Conservation (phyloP, 2,329 filamentous ascomycete genomes). For the Trichoderma simmonsii region DNA sequence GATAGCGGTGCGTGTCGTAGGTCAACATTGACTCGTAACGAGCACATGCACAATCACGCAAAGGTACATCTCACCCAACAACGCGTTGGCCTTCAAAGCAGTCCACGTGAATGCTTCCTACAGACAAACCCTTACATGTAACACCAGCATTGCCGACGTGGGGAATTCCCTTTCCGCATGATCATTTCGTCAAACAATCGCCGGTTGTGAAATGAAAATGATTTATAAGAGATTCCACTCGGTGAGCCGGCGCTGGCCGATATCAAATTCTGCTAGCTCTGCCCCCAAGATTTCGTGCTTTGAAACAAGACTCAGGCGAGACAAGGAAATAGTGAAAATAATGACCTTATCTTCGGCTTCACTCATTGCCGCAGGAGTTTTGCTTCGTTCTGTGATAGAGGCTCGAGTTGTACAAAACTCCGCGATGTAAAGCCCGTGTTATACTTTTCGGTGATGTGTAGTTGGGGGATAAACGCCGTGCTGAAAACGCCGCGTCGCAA, state of each 20-base stretch:
- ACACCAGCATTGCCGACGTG: background rate
- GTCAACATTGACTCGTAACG: background rate
- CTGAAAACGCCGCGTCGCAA: constrained; percentile 1
- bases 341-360: background rate
- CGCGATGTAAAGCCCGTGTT: background rate
- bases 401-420: background rate
- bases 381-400: no score
- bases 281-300: background rate
- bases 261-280: background rate
- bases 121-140: background rate
- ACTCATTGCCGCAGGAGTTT: background rate
- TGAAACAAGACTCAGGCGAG: background rate
- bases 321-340: background rate
- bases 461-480: background rate
- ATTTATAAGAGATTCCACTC: constrained; percentile 13
- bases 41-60: background rate
- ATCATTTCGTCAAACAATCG: background rate
- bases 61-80: background rate
- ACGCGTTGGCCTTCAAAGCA: background rate
- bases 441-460: background rate
- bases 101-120: constrained; percentile 1
- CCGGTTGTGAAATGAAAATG: background rate
- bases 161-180: background rate
- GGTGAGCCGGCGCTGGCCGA: constrained; percentile 17
- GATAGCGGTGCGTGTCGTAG: background rate